Conservation (phyloP, 495 filamentous ascomycete species). For the Xylona heveae region DNA sequence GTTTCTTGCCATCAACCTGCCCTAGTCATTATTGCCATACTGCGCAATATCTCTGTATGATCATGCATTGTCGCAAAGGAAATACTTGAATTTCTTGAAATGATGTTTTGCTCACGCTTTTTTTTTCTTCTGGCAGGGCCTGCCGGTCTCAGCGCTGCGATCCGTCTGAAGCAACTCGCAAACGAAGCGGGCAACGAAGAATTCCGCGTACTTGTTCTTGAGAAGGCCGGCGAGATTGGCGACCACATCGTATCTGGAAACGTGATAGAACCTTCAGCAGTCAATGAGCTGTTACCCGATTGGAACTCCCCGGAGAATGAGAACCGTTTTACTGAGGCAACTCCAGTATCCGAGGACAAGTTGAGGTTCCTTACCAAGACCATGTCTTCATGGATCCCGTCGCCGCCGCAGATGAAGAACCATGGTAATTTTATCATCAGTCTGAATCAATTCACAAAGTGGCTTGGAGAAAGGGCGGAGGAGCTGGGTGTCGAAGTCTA, state of each 20-base stretch:
- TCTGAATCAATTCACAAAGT: constrained; percentile 82
- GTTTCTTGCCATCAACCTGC: background rate
- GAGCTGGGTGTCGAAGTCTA: constrained; percentile 98
- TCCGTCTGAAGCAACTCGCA: constrained; percentile 85
- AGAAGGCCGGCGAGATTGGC: constrained; percentile 90
- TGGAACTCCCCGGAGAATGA: constrained; percentile 81
- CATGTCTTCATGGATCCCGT: constrained; percentile 54
- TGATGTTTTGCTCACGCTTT: constrained; percentile 8
- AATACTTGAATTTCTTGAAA: too few species aligned
- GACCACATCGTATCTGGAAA: constrained; percentile 93
- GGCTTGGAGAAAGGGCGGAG: constrained; percentile 86
- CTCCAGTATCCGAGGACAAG: constrained; percentile 59
- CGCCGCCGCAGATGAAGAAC: constrained; percentile 96
- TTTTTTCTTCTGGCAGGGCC: constrained; percentile 32
- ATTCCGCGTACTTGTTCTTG: constrained; percentile 76
- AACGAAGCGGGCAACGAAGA: constrained; percentile 92
- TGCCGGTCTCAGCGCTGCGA: constrained; percentile 79
- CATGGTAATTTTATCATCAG: constrained; percentile 95
- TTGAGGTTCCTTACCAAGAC: constrained; percentile 92
- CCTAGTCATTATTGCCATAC: constrained; percentile 2
- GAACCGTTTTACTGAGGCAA: constrained; percentile 62
- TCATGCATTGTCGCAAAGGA: too few species aligned
- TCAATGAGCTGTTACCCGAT: constrained; percentile 83
- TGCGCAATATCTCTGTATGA: too few species aligned
- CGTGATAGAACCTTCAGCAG: constrained; percentile 73